Evolutionary conservation across 129 eudicot genomes (phyloP).

Genomic region (Flaveria bidentis): DNA sequence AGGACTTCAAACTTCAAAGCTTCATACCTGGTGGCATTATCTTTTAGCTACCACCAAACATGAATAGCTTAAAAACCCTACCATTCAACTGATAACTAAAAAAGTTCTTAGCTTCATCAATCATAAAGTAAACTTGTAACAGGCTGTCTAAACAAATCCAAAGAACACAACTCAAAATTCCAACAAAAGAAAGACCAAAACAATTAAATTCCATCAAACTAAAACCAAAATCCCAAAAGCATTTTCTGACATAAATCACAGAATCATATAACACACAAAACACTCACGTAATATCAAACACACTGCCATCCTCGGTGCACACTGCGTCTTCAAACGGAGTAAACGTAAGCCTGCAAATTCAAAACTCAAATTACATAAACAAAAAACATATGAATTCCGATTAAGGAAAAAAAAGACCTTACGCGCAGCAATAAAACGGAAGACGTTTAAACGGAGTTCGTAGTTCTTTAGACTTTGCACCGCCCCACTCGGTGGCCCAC

Average conservation of each 20-base stretch:
- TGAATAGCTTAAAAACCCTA: neutral
- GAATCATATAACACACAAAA: neutral
- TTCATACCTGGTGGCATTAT: neutral
- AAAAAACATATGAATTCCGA: neutral
- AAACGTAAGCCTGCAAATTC: conserved; percentile 71
- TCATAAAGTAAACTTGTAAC: neutral
- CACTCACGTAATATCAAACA: conserved; percentile 76
- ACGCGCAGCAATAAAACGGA: conserved; percentile 99
- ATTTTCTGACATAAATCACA: neutral
- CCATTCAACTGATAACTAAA: neutral
- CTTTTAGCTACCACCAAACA: neutral
- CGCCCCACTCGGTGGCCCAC: conserved; percentile 99
- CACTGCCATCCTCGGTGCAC: conserved; percentile 86
- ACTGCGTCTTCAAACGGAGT: conserved; percentile 94
- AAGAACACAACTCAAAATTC: neutral
- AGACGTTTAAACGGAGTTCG: conserved; percentile 93
- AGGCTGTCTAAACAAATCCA: neutral
- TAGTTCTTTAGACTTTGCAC: conserved; percentile 87
- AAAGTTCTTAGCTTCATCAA: neutral
- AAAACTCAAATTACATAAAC: conserved; percentile 4
- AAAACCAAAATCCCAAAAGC: neutral
- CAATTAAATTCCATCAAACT: neutral
- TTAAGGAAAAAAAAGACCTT: conserved; percentile 6
- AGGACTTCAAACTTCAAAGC: neutral
- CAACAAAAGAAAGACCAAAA: neutral